A percentile compares a stretch with the other conserved stretches of the same genome.
phyloP scores from a whole-genome alignment of 345 rosid genomes.

The Corchorus olitorius region DNA sequence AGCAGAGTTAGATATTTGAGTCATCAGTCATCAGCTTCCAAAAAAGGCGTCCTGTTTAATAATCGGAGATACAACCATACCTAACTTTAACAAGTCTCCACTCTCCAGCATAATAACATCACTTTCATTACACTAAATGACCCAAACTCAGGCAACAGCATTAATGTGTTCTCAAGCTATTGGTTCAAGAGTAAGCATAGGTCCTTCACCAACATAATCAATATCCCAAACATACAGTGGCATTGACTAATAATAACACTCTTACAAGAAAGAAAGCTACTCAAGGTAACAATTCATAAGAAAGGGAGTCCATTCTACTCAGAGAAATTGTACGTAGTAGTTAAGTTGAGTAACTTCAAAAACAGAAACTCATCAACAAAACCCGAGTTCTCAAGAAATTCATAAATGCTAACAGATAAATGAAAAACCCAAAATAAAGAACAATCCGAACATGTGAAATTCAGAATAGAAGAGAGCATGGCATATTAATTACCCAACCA shows the following conservation, averaged over 20 bases:
- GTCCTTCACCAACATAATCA: not conserved
- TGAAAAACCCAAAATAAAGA: not conserved
- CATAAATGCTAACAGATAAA: not conserved
- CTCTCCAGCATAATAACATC: too few relatives aligned
- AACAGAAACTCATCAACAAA: not conserved
- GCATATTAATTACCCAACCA: not conserved
- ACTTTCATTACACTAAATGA: not conserved
- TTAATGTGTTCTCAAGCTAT: not conserved
- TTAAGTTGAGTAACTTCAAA: not conserved
- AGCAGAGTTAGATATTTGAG: not conserved
- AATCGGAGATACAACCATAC: not conserved
- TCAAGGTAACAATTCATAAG: not conserved
- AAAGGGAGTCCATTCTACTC: not conserved
- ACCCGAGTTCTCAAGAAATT: not conserved
- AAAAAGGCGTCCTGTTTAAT: not conserved
- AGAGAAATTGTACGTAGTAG: not conserved
- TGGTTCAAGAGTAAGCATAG: not conserved
- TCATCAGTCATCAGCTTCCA: not conserved
- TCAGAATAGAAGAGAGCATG: not conserved
- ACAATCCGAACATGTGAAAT: too few relatives aligned
- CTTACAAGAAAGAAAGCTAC: not conserved
- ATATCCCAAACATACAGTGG: slow-evolving; percentile 6
- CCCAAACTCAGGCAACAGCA: not conserved
- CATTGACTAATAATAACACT: not conserved
- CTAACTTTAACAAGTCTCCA: not conserved